Evolutionary conservation across 441 rosid species (phyloP), one percentile per base, ranked within the genome.

Genomic region (Croton setiger): DNA sequence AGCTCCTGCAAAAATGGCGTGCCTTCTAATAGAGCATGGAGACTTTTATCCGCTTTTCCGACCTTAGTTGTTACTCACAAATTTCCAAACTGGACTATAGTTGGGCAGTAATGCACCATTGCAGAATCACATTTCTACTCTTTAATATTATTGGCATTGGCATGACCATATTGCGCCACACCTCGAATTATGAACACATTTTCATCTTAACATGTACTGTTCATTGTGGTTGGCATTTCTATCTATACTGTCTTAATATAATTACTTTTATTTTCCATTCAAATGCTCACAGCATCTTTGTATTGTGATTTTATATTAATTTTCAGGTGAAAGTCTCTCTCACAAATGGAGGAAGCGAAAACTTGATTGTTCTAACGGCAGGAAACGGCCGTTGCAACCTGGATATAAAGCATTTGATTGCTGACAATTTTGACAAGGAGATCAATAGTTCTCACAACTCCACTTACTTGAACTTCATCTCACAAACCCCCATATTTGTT

Each of bases 271-370:
- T 62, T n/a, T 20, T 52, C 18, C 54, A 49, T 49, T 14, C n/a
- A 45, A 21, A 59, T 39, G n/a, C 23, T 57, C n/a, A 56, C 45
- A 7, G 9, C 17, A 18, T 44, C 10, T 20, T 39, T 35, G 58
- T 69, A 52, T 48, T 52, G 48, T 20, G 54, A 71, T 64, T 64
- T 48, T 33, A 17, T 56, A 14, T 47, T 23, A 70, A 63, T 36
- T 11, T 73, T 78, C 86, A 91, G 97, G 85, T 89, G 67, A 81
- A 77, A 78, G 88, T 88, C 59, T 76, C 88, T 67, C 77, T 89
- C 56, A 64, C 3, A 21, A 59, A 69, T 14, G 78, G 78, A 68
- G 81, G 84, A 60, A 69, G 79, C 4, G 74, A 68, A 41, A 83
- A 71, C 61, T 57, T 71, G 41, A 89, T 92, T 54, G 13, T 66